Conservation (phyloP, 441 rosid genomes). For the Bocquillonia castaneifolia region DNA sequence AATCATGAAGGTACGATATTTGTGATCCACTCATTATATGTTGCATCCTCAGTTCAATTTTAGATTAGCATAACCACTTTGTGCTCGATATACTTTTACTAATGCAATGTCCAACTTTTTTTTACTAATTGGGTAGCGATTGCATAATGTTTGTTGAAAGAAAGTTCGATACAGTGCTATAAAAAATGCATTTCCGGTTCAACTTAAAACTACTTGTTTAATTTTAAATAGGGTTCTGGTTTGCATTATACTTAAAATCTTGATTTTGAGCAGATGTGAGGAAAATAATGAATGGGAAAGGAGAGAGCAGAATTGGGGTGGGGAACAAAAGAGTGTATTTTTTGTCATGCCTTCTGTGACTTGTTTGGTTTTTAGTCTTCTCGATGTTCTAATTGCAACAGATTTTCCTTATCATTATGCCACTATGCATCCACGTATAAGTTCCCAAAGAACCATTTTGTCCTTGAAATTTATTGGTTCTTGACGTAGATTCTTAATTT, state of each 20-base stretch:
- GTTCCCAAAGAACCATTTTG: not conserved
- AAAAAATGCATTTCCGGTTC: not conserved
- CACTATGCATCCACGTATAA: not conserved
- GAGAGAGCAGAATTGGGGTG: not conserved
- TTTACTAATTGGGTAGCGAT: not conserved
- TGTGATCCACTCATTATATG: slow-evolving; percentile 9
- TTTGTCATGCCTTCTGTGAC: not conserved
- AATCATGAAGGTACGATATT: slow-evolving; percentile 69
- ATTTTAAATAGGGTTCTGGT: not conserved
- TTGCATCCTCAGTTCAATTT: not conserved
- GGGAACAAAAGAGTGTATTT: not conserved
- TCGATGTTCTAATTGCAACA: not conserved
- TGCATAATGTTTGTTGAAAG: not conserved
- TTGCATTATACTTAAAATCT: not conserved
- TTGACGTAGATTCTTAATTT: not conserved
- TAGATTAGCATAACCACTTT: not conserved
- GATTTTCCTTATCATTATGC: not conserved
- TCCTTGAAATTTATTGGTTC: not conserved
- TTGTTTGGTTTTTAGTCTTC: not conserved
- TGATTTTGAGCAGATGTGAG: not conserved
- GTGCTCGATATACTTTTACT: not conserved
- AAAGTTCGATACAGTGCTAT: not conserved
- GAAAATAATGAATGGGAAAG: not conserved
- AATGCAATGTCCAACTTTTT: not conserved
- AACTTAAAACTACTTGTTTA: not conserved